phyloP scores from a whole-genome alignment of 805 yeast species.

The Metschnikowia anglica region DNA sequence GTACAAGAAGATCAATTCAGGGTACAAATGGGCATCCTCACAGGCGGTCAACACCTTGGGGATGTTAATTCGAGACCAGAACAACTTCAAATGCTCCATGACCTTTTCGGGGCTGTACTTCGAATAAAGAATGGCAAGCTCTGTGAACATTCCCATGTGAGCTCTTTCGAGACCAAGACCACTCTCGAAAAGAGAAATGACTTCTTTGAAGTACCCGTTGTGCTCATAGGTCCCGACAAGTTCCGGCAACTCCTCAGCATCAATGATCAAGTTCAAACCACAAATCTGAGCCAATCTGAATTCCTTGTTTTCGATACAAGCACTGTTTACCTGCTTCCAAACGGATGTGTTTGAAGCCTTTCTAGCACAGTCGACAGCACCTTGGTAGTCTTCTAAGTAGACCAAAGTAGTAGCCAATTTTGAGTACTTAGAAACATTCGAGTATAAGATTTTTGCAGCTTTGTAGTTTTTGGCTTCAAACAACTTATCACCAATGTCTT shows the following conservation, averaged over 20 bases:
- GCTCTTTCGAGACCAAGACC: slow-evolving; percentile 97
- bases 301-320: slow-evolving; percentile 92
- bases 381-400: slow-evolving; percentile 86
- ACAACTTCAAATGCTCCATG: slow-evolving; percentile 93
- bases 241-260: slow-evolving; percentile 94
- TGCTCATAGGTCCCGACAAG: slow-evolving; percentile 83
- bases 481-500: slow-evolving; percentile 87
- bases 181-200: slow-evolving; percentile 89
- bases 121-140: slow-evolving; percentile 84
- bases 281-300: slow-evolving; percentile 97
- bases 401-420: slow-evolving; percentile 96
- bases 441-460: slow-evolving; percentile 87
- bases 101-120: slow-evolving; percentile 88
- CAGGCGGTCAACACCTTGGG: slow-evolving; percentile 95
- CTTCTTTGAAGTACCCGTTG: slow-evolving; percentile 88
- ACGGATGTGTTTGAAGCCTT: slow-evolving; percentile 91
- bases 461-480: slow-evolving; percentile 78
- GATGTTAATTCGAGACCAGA: slow-evolving; percentile 97
- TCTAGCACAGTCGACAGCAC: slow-evolving; percentile 98
- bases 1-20: slow-evolving; percentile 91
- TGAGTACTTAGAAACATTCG: slow-evolving; percentile 88
- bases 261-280: slow-evolving; percentile 94
- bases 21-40: slow-evolving; percentile 93
- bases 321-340: slow-evolving; percentile 97
- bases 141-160: slow-evolving; percentile 99